Evolutionary conservation across 2,329 filamentous ascomycete genomes (phyloP), one percentile per base, ranked within the genome.

Genomic region (Botrytis paeoniae): DNA sequence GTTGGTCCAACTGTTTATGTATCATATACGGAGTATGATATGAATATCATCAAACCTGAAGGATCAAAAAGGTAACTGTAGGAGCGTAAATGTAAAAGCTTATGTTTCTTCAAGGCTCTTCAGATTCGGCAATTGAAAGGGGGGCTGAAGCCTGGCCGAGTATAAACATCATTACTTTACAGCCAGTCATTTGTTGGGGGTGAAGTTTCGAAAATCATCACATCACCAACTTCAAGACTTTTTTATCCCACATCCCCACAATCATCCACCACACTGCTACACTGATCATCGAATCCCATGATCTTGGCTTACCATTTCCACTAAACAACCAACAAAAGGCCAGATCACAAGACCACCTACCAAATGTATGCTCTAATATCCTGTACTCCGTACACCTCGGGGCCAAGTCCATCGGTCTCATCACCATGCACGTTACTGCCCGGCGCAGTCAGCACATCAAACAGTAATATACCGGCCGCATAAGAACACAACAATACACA

Each of bases 21-120:
- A 37, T 39, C 16, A 54, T 51, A 32, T 54, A 41, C 25, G 25
- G 25, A 51, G 48, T n/a, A n/a, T n/a, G 25, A 68, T 29, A 12
- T 68, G 64, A 68, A 57, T 68, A 68, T 41, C 64, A 54, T 68
- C 64, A 68, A 54, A 68, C 45, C 32, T 29, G 18, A n/a, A 68
- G 45, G 45, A 68, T 68, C 45, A 66, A 51, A 8, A 66, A 51
- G 64, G 32, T 54, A 54, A 35, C n/a, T 54, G 45, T 54, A 5
- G 22, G 48, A 29, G 35, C 37, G n/a, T 20, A 29, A 29, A 6
- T 57, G 8, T 12, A 66, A 66, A 66, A 51, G 43, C 63, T 66
- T 66, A 35, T 51, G 29, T 68, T 68, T 68, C 64, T 57, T 68
- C 48, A 68, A 68, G 45, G 45, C 64, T 57, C 64, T 41, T 25